These are phyloP conservation scores for Otatea glauca DNA, from an alignment of 176 grass and related monocot species.

Conservation along the genomic window DNA sequence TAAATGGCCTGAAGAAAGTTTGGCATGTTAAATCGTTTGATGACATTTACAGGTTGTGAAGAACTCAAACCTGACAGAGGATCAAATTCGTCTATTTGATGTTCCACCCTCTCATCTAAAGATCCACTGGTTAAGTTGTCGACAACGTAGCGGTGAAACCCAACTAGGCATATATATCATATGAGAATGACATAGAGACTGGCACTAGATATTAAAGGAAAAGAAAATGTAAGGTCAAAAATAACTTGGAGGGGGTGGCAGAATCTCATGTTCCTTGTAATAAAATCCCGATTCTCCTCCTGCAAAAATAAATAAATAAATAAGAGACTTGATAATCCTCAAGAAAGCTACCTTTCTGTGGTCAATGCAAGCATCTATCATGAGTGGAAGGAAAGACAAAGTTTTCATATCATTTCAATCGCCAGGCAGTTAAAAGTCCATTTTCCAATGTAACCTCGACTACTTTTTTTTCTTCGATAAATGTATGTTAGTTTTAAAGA, in stretches of 20 bases:
- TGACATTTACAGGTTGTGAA: not conserved
- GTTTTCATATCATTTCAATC: not conserved
- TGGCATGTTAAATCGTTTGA: not conserved
- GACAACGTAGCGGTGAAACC: conserved; percentile 62
- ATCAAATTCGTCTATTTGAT: conserved; percentile 65
- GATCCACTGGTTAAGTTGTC: conserved; percentile 36
- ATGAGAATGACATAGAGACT: conserved; percentile 26
- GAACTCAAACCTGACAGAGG: conserved; percentile 53
- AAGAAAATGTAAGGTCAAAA: conserved; percentile 11
- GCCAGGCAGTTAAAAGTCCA: too few relatives aligned
- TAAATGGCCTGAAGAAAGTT: not conserved
- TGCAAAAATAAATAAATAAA: conserved; percentile 42
- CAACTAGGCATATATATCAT: conserved; percentile 46
- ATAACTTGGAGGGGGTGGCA: conserved; percentile 79
- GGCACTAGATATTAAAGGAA: not conserved
- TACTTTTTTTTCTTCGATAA: too few relatives aligned
- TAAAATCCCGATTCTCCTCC: conserved; percentile 81
- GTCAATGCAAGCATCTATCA: conserved; percentile 30
- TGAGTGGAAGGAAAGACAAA: conserved; percentile 20
- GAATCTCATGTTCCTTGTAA: conserved; percentile 94
- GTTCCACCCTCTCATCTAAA: conserved; percentile 41
- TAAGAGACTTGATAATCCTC: conserved; percentile 14
- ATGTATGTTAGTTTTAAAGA: too few relatives aligned
- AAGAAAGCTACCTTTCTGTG: conserved; percentile 12
- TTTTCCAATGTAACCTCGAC: too few relatives aligned